phyloP scores from a whole-genome alignment of 2,329 filamentous ascomycete species.

The Stachybotrys echinatus region DNA sequence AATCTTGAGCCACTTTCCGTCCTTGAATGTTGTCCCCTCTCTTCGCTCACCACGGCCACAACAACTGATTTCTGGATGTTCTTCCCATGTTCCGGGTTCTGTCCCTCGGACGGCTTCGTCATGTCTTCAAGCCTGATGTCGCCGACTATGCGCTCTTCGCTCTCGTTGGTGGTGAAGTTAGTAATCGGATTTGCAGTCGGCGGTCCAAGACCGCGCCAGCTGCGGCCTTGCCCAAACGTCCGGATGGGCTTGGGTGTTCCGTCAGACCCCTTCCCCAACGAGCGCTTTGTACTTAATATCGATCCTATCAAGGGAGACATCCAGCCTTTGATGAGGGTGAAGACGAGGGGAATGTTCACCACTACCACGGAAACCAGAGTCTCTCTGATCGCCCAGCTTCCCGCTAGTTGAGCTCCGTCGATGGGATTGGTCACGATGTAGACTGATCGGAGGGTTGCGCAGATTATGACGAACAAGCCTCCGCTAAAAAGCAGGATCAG shows the following conservation, averaged over 20 bases:
- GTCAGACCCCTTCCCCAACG: conserved; percentile 20
- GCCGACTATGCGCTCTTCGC: conserved; percentile 12
- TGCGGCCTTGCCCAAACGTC: conserved; percentile 4
- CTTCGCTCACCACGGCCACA: background rate
- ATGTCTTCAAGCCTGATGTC: conserved; percentile 7
- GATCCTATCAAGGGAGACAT: conserved; percentile 23
- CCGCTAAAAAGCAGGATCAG: conserved; percentile 30
- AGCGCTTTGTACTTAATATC: conserved; percentile 18
- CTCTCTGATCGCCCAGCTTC: conserved; percentile 33
- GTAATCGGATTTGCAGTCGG: conserved; percentile 10
- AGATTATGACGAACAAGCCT: conserved; percentile 33
- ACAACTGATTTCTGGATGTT: background rate
- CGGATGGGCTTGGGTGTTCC: conserved; percentile 5
- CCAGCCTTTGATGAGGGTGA: conserved; percentile 36
- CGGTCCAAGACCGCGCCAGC: background rate
- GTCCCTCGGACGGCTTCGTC: too few species aligned
- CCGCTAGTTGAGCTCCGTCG: conserved; percentile 29
- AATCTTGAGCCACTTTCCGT: too few species aligned
- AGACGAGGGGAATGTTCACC: conserved; percentile 35
- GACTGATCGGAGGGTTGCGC: conserved; percentile 29
- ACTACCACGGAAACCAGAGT: conserved; percentile 35
- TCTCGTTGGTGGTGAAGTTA: conserved; percentile 10
- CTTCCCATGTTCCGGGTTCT: background rate
- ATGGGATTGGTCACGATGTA: conserved; percentile 30
- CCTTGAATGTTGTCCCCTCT: too few species aligned